phyloP scores from a whole-genome alignment of 768 basidiomycete species.

The Nevesoporus exiguus region DNA sequence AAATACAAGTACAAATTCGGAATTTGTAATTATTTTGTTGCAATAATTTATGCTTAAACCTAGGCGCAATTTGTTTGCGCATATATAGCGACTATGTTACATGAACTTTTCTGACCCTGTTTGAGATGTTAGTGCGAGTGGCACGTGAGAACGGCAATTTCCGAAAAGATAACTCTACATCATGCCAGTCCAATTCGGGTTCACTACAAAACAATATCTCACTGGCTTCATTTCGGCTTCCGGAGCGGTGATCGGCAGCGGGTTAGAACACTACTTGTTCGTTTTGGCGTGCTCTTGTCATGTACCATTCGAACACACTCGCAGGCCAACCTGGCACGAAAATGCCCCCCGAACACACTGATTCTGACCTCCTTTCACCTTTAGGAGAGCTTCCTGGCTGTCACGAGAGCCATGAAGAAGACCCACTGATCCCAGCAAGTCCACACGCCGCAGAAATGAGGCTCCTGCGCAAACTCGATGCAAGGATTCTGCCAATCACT shows the following conservation, averaged over 20 bases:
- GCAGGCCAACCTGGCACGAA: neutral
- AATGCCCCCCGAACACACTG: neutral
- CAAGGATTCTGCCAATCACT: conserved; percentile 64
- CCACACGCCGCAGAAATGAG: conserved; percentile 40
- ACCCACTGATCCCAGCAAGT: conserved; percentile 19
- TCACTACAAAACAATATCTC: neutral
- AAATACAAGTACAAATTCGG: too few species aligned
- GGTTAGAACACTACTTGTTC: neutral
- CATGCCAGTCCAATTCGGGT: too few species aligned
- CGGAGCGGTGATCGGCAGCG: too few species aligned
- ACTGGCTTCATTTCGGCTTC: neutral
- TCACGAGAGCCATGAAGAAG: conserved; percentile 11
- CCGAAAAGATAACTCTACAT: too few species aligned
- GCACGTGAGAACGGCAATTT: too few species aligned
- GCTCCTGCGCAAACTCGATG: conserved; percentile 63
- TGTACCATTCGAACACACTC: neutral
- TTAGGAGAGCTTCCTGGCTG: neutral
- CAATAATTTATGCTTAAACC: too few species aligned
- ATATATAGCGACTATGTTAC: too few species aligned
- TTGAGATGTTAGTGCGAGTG: too few species aligned
- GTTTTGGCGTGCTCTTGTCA: neutral
- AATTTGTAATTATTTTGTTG: too few species aligned
- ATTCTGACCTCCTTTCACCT: neutral
- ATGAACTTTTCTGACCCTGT: too few species aligned
- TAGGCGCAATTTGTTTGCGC: too few species aligned